Base-by-base conservation (phyloP, 371 early-diverging fungal species). In the Rhizopus stolonifer region DNA sequence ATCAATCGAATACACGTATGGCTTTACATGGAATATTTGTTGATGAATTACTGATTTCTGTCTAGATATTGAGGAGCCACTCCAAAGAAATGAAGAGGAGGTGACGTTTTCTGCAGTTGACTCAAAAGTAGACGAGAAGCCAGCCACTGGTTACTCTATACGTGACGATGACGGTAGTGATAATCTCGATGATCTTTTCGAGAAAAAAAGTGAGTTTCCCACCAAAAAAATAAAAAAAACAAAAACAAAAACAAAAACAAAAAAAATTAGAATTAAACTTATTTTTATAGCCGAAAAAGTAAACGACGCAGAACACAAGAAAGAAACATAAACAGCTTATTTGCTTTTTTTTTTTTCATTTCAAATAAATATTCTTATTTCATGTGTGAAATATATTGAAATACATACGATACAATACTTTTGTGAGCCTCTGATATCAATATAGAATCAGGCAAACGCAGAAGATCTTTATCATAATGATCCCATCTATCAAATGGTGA, bases 331-430 rank as follows among this genome's bases (percentile, higher is more conserved):
- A 29, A 29, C 31, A 7, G 31, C 10, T 10, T 29, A 10, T 29
- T 29, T 29, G 10, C 4, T 7, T 7, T 29, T 29, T 29, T 7
- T 7, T 7, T 7, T 29, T 29, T 29, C 10, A 29, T 29, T 29
- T 7, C 31, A 29, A 29, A 29, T 38, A 46, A 4, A 5, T 22
- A 2, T 13, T n/a, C n/a, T 56, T 64, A 74, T 48, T 75, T 71
- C 58, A 75, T 61, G 29, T 91, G 89, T 2, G 87, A 86, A 52
- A 92, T 91, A 60, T 91, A 93, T 73, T 95, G 93, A 64, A 96
- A 96, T 1, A 91, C 91, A 78, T 86, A 96, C 22, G 95, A 87
- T 3, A 92, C 88, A 11, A 86, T 79, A 4, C 78, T 81, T 22
- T 74, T 82, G 4, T 80, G 79, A 18, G 90, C 89, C 59, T 88